Evolutionary conservation across 441 rosid genomes (phyloP).

Genomic region (Hura crepitans): DNA sequence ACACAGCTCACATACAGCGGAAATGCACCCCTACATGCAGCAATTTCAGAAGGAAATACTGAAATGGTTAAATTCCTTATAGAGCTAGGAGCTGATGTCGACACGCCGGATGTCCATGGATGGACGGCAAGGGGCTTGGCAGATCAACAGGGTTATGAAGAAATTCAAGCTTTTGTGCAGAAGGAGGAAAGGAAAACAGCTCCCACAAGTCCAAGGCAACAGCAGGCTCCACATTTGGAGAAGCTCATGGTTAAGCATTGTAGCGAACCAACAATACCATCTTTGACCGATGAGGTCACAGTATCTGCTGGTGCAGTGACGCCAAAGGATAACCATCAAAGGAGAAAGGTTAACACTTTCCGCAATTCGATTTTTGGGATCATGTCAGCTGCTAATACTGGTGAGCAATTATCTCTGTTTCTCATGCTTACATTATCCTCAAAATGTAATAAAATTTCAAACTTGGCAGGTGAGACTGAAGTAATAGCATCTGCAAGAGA

Average conservation of each 20-base stretch:
- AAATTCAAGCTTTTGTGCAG: too few relatives aligned
- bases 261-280: slow-evolving; percentile 40
- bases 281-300: slow-evolving; percentile 28
- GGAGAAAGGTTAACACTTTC: slow-evolving; percentile 50
- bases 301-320: slow-evolving; percentile 26
- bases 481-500: too few relatives aligned
- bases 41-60: slow-evolving; percentile 62
- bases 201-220: slow-evolving; percentile 34
- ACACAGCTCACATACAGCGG: slow-evolving; percentile 46
- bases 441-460: too few relatives aligned
- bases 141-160: slow-evolving; percentile 79
- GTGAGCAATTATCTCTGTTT: slow-evolving; percentile 28
- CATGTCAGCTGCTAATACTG: slow-evolving; percentile 47
- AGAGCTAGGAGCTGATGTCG: slow-evolving; percentile 53
- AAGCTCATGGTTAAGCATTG: slow-evolving; percentile 57
- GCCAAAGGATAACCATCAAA: slow-evolving; percentile 38
- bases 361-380: slow-evolving; percentile 67
- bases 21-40: slow-evolving; percentile 59
- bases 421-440: too few relatives aligned
- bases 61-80: slow-evolving; percentile 62
- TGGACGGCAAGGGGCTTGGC: slow-evolving; percentile 67
- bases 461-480: too few relatives aligned
- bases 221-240: slow-evolving; percentile 38
- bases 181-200: too few relatives aligned
- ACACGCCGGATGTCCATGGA: slow-evolving; percentile 52